Evolutionary conservation across 305 asterid species (phyloP).

Genomic region (Fraxinus dipetala): DNA sequence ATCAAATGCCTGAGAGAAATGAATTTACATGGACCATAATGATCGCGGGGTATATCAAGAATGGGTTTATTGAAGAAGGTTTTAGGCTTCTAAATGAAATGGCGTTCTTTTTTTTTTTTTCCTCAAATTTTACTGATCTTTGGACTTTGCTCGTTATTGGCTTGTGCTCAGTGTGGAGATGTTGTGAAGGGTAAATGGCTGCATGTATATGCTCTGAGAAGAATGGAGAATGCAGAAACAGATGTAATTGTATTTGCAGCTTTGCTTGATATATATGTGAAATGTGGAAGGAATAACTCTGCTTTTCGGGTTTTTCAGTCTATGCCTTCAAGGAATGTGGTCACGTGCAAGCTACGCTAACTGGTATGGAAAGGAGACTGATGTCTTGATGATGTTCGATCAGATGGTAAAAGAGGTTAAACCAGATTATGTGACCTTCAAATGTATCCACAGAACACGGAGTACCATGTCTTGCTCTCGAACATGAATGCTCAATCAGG

Average conservation of each 20-base stretch:
- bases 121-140: conserved; percentile 41
- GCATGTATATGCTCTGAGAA: conserved; percentile 50
- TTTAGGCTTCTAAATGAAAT: conserved; percentile 48
- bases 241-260: conserved; percentile 55
- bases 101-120: conserved; percentile 35
- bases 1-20: conserved; percentile 62
- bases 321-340: conserved; percentile 42
- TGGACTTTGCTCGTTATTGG: too few species aligned
- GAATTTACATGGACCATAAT: conserved; percentile 64
- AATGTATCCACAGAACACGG: conserved; percentile 51
- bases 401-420: conserved; percentile 53
- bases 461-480: conserved; percentile 64
- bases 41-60: conserved; percentile 47
- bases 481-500: conserved; percentile 56
- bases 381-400: conserved; percentile 45
- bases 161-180: conserved; percentile 58
- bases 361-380: conserved; percentile 58
- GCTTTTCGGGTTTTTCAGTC: conserved; percentile 46
- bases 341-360: conserved; percentile 69
- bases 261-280: conserved; percentile 76
- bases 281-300: conserved; percentile 55
- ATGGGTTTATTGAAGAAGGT: conserved; percentile 48
- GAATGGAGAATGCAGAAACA: conserved; percentile 26
- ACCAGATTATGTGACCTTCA: conserved; percentile 63
- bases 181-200: conserved; percentile 59